These are phyloP conservation scores for Theobroma grandiflorum DNA, from an alignment of 441 rosid species.

Conservation along the genomic window DNA sequence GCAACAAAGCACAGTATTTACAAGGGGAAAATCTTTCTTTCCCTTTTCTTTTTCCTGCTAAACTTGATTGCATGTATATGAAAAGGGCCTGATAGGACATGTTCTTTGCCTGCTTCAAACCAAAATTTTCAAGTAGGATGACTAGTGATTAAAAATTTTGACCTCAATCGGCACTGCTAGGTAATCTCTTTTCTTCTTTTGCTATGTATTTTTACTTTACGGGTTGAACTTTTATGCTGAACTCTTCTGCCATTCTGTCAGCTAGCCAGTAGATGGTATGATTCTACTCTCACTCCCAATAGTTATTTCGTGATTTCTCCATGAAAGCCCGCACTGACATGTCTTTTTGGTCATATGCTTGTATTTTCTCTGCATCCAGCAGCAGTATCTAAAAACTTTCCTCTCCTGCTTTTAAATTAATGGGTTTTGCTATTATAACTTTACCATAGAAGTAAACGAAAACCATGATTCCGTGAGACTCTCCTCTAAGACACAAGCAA, in stretches of 20 bases:
- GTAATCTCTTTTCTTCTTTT: neutral
- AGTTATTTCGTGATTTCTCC: conserved; percentile 13
- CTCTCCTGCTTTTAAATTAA: neutral
- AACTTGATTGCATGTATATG: neutral
- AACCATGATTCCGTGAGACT: neutral
- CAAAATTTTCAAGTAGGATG: neutral
- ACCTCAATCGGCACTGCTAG: neutral
- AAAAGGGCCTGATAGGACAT: neutral
- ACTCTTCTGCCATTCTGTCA: conserved; percentile 10
- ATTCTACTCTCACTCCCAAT: conserved; percentile 7
- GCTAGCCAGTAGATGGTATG: neutral
- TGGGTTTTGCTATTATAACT: neutral
- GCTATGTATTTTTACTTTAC: neutral
- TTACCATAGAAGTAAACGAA: neutral
- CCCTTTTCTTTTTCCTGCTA: neutral
- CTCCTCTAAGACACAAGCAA: neutral
- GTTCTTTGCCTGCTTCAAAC: neutral
- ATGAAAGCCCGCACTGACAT: neutral
- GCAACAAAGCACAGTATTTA: neutral
- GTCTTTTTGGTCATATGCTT: neutral
- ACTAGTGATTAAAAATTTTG: neutral
- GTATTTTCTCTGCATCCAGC: neutral
- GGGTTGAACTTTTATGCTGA: neutral
- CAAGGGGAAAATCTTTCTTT: neutral
- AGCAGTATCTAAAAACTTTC: neutral